Percentiles rank a stretch among this genome's conserved stretches.
phyloP scores from a whole-genome alignment of 129 eudicot species.

The Cynara cardunculus region DNA sequence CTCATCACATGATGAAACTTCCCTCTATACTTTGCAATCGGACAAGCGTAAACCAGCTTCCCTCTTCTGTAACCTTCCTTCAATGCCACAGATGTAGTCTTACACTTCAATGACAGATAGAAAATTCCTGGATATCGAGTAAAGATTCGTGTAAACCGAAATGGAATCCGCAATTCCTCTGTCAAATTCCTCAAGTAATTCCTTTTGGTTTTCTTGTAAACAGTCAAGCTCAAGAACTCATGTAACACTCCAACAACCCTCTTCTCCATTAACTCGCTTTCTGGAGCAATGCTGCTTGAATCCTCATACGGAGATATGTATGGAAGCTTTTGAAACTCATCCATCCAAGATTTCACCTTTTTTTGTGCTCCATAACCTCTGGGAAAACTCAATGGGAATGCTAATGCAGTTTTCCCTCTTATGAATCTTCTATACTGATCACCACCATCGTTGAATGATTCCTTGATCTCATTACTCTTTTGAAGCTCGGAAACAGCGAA shows the following conservation, averaged over 20 bases:
- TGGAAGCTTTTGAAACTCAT: slow-evolving; percentile 84
- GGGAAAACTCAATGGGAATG: slow-evolving; percentile 71
- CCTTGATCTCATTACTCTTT: slow-evolving; percentile 42
- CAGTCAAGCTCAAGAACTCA: slow-evolving; percentile 80
- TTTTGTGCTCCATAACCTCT: slow-evolving; percentile 84
- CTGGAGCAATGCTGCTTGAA: slow-evolving; percentile 57
- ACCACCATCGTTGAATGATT: slow-evolving; percentile 12
- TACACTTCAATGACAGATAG: slow-evolving; percentile 85
- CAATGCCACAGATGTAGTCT: slow-evolving; percentile 75
- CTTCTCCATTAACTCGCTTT: slow-evolving; percentile 91
- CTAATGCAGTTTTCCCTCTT: slow-evolving; percentile 56
- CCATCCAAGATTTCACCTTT: slow-evolving; percentile 95
- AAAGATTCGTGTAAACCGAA: slow-evolving; percentile 74
- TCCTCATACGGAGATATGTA: slow-evolving; percentile 86
- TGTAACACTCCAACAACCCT: slow-evolving; percentile 80
- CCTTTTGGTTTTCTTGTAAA: slow-evolving; percentile 79
- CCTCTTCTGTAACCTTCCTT: slow-evolving; percentile 84
- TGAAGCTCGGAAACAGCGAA: slow-evolving; percentile 62
- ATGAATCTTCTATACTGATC: slow-evolving; percentile 33
- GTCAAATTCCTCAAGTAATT: slow-evolving; percentile 78
- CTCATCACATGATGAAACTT: slow-evolving; percentile 87
- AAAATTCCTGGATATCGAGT: slow-evolving; percentile 87
- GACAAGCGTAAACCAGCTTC: slow-evolving; percentile 54
- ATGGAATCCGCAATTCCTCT: slow-evolving; percentile 70
- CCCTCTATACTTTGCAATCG: slow-evolving; percentile 59